These are phyloP conservation scores for Hysterium pulicare DNA, from an alignment of 2,329 filamentous ascomycete species.

Conservation along the genomic window DNA sequence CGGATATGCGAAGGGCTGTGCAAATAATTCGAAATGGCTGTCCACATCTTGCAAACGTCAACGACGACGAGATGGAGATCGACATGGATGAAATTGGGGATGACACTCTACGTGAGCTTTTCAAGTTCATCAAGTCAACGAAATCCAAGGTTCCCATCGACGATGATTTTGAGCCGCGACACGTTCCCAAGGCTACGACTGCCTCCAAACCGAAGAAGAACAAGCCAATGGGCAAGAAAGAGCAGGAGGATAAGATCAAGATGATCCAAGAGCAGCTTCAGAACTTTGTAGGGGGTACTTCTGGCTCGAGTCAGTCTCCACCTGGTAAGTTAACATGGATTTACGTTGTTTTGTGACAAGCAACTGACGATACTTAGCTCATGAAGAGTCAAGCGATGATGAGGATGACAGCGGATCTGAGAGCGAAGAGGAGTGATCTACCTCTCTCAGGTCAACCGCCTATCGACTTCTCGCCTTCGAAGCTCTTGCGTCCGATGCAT, in stretches of 20 bases:
- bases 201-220: constrained; percentile 65
- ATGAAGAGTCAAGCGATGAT: constrained; percentile 52
- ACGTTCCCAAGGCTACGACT: constrained; percentile 33
- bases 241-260: constrained; percentile 66
- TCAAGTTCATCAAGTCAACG: constrained; percentile 50
- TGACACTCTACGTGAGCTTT: constrained; percentile 54
- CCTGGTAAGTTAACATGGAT: constrained; percentile 26
- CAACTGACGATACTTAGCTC: constrained; percentile 10
- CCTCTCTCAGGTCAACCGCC: constrained; percentile 3
- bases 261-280: constrained; percentile 58
- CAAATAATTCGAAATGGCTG: constrained; percentile 85
- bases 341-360: background rate
- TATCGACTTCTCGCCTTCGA: constrained; percentile 3
- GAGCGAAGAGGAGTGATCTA: constrained; percentile 42
- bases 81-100: constrained; percentile 59
- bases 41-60: constrained; percentile 59
- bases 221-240: constrained; percentile 71
- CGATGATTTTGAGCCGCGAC: constrained; percentile 49
- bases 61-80: constrained; percentile 62
- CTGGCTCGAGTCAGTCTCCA: constrained; percentile 46
- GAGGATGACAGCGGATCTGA: constrained; percentile 53
- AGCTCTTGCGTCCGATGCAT: constrained; percentile 3
- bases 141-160: constrained; percentile 37
- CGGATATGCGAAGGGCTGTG: constrained; percentile 76
- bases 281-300: constrained; percentile 34